Evolutionary conservation across 495 filamentous ascomycete genomes (phyloP).

Genomic region (Lentithecium fluviatile): DNA sequence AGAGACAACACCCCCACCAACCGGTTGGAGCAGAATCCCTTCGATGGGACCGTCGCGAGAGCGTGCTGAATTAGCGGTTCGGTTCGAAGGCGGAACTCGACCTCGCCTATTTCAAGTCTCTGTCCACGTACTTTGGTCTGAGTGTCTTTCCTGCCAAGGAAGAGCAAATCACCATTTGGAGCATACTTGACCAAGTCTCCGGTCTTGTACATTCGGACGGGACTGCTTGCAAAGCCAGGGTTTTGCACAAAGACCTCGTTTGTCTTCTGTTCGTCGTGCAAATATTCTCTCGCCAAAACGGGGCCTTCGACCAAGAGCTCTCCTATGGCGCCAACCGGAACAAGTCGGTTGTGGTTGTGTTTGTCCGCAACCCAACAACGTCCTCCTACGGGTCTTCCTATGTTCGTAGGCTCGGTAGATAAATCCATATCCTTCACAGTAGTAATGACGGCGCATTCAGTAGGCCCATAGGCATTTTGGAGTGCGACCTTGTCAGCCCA

Average conservation of each 20-base stretch:
- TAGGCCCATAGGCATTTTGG: conserved; percentile 23
- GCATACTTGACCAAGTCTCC: conserved; percentile 43
- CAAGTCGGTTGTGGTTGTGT: conserved; percentile 11
- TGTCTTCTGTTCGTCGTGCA: conserved; percentile 39
- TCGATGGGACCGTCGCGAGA: conserved; percentile 3
- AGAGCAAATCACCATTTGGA: conserved; percentile 44
- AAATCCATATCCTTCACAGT: not conserved
- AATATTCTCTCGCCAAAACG: conserved; percentile 43
- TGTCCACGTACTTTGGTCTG: conserved; percentile 52
- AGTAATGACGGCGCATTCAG: conserved; percentile 12
- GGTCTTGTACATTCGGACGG: conserved; percentile 42
- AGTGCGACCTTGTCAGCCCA: conserved; percentile 19
- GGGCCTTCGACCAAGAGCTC: conserved; percentile 37
- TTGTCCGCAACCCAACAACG: conserved; percentile 13
- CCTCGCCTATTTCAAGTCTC: conserved; percentile 49
- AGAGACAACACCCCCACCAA: not conserved
- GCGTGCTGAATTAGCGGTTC: conserved; percentile 1
- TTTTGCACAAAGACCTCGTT: conserved; percentile 35
- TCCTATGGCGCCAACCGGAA: conserved; percentile 17
- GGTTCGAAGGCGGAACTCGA: conserved; percentile 32
- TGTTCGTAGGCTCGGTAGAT: not conserved
- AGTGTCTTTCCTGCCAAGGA: conserved; percentile 47
- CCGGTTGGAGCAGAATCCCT: conserved; percentile 5
- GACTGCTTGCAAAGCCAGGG: not conserved
- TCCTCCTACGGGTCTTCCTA: conserved; percentile 12